phyloP scores from a whole-genome alignment of 768 basidiomycete species.

The Grammothele lineata region DNA sequence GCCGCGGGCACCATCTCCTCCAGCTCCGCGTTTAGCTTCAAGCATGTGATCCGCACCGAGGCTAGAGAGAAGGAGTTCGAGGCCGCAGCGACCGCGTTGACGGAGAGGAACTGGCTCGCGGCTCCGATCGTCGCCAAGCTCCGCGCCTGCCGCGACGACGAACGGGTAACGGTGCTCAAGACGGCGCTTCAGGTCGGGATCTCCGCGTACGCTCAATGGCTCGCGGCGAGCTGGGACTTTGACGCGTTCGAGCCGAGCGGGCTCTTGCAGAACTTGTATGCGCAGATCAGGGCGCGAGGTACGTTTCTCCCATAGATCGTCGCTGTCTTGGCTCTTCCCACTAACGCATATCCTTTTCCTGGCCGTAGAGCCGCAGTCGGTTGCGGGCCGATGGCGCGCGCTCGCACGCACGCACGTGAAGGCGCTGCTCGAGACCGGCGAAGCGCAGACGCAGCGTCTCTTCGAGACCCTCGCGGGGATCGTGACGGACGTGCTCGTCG shows the following conservation, averaged over 20 bases:
- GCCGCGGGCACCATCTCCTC: constrained; percentile 46
- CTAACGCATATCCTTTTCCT: background rate
- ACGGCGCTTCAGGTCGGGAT: constrained; percentile 11
- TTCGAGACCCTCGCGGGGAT: background rate
- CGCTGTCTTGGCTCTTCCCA: no score
- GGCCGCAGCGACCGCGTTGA: no score
- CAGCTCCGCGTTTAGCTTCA: constrained; percentile 24
- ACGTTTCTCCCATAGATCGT: background rate
- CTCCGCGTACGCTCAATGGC: background rate
- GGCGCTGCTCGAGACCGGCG: background rate
- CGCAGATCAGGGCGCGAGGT: background rate
- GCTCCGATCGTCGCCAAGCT: background rate
- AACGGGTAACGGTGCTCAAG: constrained; percentile 9
- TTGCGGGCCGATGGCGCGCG: constrained; percentile 14
- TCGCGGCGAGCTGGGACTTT: constrained; percentile 13
- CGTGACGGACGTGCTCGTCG: constrained; percentile 2
- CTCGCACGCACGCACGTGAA: constrained; percentile 8
- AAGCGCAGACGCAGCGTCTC: background rate
- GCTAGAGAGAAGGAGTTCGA: no score
- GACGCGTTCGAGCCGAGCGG: background rate
- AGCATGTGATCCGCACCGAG: no score
- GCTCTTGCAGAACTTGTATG: constrained; percentile 1
- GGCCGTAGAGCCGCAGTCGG: constrained; percentile 10
- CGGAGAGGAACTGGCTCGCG: background rate
- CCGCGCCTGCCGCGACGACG: background rate